Evolutionary conservation across 345 rosid species (phyloP).

Genomic region (Dipteronia dyeriana): DNA sequence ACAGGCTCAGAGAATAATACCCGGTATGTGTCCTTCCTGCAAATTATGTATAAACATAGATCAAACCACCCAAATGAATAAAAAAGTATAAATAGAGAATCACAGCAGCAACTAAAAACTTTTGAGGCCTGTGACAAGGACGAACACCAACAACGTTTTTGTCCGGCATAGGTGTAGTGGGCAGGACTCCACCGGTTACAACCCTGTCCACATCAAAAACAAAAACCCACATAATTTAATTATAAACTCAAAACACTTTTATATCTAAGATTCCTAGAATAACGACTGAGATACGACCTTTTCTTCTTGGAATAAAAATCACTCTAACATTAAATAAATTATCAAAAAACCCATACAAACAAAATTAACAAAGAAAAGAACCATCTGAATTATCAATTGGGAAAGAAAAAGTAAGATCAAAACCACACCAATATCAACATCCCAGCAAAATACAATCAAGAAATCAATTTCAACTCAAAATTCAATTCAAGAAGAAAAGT

Average conservation of each 20-base stretch:
- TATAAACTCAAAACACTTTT: slow-evolving; percentile 20
- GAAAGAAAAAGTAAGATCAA: slow-evolving; percentile 4
- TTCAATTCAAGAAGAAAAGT: too few species aligned
- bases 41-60: slow-evolving; percentile 25
- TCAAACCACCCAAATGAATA: slow-evolving; percentile 23
- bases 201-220: slow-evolving; percentile 66
- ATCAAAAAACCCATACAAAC: slow-evolving; percentile 20
- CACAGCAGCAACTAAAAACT: slow-evolving; percentile 44
- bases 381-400: slow-evolving; percentile 21
- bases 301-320: slow-evolving; percentile 64
- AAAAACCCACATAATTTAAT: slow-evolving; percentile 22
- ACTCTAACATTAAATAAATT: slow-evolving; percentile 30
- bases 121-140: slow-evolving; percentile 95
- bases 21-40: slow-evolving; percentile 92
- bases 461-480: too few species aligned
- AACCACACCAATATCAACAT: too few species aligned
- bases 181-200: slow-evolving; percentile 79
- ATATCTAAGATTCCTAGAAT: slow-evolving; percentile 31
- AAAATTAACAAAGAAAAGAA: too few species aligned
- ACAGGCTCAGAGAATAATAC: slow-evolving; percentile 85
- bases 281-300: slow-evolving; percentile 54
- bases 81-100: slow-evolving; percentile 19
- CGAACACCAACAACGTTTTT: slow-evolving; percentile 96
- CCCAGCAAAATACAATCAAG: too few species aligned
- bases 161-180: slow-evolving; percentile 96